Base-by-base conservation (phyloP, 2,329 filamentous ascomycete genomes). In the Diaporthe australafricana region DNA sequence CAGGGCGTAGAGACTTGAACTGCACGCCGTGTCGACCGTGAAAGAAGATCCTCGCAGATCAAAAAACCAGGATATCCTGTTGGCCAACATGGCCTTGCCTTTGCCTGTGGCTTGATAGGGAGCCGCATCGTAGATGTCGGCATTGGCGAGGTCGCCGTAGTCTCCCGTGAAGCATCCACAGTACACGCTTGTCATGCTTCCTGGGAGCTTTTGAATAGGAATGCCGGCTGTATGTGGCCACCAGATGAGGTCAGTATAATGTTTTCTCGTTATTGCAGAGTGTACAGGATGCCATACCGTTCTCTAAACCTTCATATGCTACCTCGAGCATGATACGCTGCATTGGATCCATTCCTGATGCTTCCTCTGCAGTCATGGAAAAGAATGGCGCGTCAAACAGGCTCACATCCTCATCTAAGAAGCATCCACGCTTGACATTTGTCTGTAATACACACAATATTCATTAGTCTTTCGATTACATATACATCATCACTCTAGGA, bases 1-100 rank as follows among this genome's bases (percentile, higher is more conserved):
- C 1, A 73, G 27, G 5, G 65, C 65, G 11, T 47, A 55, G n/a
- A 72, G 35, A 14, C 66, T 68, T 30, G 55, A 72, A 5, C 81
- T 83, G 72, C 83, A 84, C 7, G 81, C 83, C 20, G 83, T 82
- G 57, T 84, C 80, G 20, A 84, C 72, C 17, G 80, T 79, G 55
- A 81, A 75, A 72, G 80, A 82, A 0, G 82, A 78, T 0, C 83
- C 82, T 7, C 74, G 75, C 48, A 82, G 73, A 67, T 85, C 79
- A 48, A 83, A 85, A 70, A 79, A 83, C 78, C 80, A 85, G 42
- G 80, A 82, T 12, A 84, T 75, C 0, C 84, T 79, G 71, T 86
- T 86, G 0, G 83, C 60, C 6, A 50, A 42, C 60, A 70, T 45
- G 2, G 60, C 52, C 25, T 50, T 30, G 30, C 48, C 76, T 5